Evolutionary conservation across 306 rosid genomes (phyloP), one percentile per base, ranked within the genome.

Genomic region (Neltuma alba): DNA sequence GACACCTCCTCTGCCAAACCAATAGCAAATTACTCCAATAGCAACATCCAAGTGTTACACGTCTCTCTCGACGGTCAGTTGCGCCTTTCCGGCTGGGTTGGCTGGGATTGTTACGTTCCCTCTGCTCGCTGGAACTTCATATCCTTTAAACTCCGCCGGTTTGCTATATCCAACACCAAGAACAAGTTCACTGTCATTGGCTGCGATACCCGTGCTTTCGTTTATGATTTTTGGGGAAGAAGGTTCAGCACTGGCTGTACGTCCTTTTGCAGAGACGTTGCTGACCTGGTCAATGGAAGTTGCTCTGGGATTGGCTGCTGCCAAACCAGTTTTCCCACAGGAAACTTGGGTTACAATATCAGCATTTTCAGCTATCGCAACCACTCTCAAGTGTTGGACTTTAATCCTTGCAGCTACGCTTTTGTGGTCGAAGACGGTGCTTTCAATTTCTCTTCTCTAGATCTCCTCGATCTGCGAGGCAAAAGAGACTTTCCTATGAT

Each of bases 361-460:
- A 87, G 55, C 36, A 4, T 27, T 1, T 1, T 0, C 0, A 61
- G 84, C 72, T 31, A 3, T 5, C 0, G 0, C 0, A 81, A 79
- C 79, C 71, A 74, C 23, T 2, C 65, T 0, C 0, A 0, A 0
- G 77, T 73, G 0, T 3, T 7, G 11, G 21, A 13, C 0, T 68
- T 76, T 55, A 84, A 36, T 70, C 83, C 85, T 0, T 89, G 93
- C 38, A 63, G 90, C 18, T 80, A 75, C 47, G 82, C 83, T 2
- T 84, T 90, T 55, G 38, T 80, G 2, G 80, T n/a, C 0, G 85
- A 87, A 31, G 77, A 69, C 9, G 28, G 40, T 70, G 37, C 45
- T 84, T 85, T n/a, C 78, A 58, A 52, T 5, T 89, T 85, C 74
- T 18, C 33, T 0, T 0, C 48, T 0, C 0, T 0, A 0, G 81